A percentile compares a stretch with the other conserved stretches of the same genome.
phyloP scores from a whole-genome alignment of 2,329 filamentous ascomycete genomes.

The Grosmannia serpens region DNA sequence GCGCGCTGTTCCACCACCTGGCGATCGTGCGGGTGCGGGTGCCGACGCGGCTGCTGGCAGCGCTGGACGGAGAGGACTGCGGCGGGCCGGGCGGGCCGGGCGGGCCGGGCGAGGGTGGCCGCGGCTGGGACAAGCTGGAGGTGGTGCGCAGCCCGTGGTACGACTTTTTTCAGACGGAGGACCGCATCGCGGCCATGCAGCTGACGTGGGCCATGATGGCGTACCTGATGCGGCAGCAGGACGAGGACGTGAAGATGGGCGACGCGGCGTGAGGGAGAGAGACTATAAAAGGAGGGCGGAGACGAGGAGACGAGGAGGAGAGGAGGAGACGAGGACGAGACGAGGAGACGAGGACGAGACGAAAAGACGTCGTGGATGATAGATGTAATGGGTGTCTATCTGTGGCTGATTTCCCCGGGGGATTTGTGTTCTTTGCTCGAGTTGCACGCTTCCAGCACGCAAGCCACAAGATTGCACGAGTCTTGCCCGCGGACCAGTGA shows the following conservation, averaged over 20 bases:
- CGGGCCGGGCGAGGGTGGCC: constrained; percentile 26
- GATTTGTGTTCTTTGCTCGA: too few relatives aligned
- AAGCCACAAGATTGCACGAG: not conserved
- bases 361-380: too few relatives aligned
- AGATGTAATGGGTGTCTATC: too few relatives aligned
- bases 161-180: constrained; percentile 43
- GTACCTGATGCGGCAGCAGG: constrained; percentile 41
- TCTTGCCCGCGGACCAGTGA: too few relatives aligned
- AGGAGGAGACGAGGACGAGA: too few relatives aligned
- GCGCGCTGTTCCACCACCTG: constrained; percentile 50
- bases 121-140: constrained; percentile 43
- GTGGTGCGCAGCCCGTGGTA: constrained; percentile 50
- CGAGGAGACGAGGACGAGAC: too few relatives aligned
- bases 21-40: constrained; percentile 48
- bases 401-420: too few relatives aligned
- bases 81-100: not conserved
- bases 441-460: not conserved
- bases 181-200: constrained; percentile 45
- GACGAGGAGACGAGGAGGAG: too few relatives aligned
- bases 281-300: not conserved
- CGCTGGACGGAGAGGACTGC: constrained; percentile 33
- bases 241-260: not conserved
- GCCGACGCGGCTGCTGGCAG: constrained; percentile 38
- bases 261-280: not conserved
- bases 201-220: constrained; percentile 48